Conservation (phyloP, 2,329 filamentous ascomycete genomes). For the Epichloe typhina region DNA sequence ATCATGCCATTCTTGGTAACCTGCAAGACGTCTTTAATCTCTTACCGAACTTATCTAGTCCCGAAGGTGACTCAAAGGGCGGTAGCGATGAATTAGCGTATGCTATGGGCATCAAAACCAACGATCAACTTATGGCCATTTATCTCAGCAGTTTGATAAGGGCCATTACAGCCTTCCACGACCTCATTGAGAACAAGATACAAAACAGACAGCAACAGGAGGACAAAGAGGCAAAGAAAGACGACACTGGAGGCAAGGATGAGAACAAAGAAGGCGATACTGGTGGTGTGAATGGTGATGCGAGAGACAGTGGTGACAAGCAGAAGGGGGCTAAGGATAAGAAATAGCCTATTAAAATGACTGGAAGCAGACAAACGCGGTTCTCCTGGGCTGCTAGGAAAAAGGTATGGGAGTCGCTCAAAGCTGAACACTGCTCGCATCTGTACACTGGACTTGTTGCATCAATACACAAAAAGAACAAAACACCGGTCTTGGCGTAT, state of each 20-base stretch:
- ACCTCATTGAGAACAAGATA: constrained; percentile 99
- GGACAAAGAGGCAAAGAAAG: constrained; percentile 81
- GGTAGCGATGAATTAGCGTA: constrained; percentile 79
- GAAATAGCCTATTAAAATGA: constrained; percentile 15
- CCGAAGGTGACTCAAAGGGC: constrained; percentile 50
- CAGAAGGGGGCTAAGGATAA: constrained; percentile 46
- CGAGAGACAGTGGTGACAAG: constrained; percentile 38
- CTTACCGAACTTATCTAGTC: constrained; percentile 85
- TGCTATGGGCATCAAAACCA: constrained; percentile 97
- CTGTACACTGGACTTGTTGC: neutral
- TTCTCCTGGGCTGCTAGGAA: neutral
- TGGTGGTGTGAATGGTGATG: constrained; percentile 26
- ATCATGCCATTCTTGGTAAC: constrained; percentile 93
- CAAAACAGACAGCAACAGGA: constrained; percentile 96
- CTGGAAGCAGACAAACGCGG: neutral
- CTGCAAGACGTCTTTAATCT: constrained; percentile 99
- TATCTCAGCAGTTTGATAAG: constrained; percentile 94
- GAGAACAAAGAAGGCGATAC: constrained; percentile 40
- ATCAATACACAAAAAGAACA: neutral
- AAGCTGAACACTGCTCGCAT: neutral
- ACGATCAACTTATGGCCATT: constrained; percentile 97
- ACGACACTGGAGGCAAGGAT: constrained; percentile 47
- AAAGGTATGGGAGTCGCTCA: neutral
- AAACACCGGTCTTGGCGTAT: neutral
- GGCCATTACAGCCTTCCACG: constrained; percentile 97